Base-by-base conservation (phyloP, 768 basidiomycete genomes). In the Boletus bicolor region DNA sequence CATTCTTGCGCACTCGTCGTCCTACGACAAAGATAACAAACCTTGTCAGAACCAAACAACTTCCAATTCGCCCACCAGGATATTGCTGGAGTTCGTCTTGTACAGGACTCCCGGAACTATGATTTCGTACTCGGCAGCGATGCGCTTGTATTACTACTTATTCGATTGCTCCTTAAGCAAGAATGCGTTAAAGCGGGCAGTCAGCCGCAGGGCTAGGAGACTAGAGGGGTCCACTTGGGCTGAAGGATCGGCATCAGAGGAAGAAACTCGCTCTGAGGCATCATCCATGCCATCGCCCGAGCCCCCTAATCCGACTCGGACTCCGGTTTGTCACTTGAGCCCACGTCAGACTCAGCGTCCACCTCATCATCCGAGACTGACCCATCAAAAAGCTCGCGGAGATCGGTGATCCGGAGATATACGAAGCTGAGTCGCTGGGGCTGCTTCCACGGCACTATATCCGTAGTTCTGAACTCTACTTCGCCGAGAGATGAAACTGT, bases 61-160 rank as follows among this genome's bases (percentile, higher is more conserved):
- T 36, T 44, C 52, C 7, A 53, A 41, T 38, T 26, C 15, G 2
- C 3, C 8, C 56, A 24, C 21, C 21, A 24, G 21, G 34, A 57
- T 14, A 6, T 36, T 19, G 7, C 32, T 35, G 3, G 26, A 14
- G 9, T 36, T 35, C 14, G 24, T 17, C 24, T 1, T 12, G 24
- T 24, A 4, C 28, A 6, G 28, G 15, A 49, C 24, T 17, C 44
- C 56, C 6, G 45, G 28, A 7, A 51, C 1, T 4, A 48, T n/a
- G 42, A 57, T 57, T 28, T 57, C 51, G 11, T 44, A n/a, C 7
- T 53, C 42, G 6, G 51, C 35, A 26, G 56, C 52, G 10, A 57
- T 41, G 44, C 58, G 67, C 34, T 64, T 73, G 72, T 57, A 37
- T 8, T 39, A 26, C 19, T 19, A 19, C 19, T 19, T 19, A 34